Conservation (phyloP, 2,329 filamentous ascomycete genomes). For the Calonectria pseudoturangicola region DNA sequence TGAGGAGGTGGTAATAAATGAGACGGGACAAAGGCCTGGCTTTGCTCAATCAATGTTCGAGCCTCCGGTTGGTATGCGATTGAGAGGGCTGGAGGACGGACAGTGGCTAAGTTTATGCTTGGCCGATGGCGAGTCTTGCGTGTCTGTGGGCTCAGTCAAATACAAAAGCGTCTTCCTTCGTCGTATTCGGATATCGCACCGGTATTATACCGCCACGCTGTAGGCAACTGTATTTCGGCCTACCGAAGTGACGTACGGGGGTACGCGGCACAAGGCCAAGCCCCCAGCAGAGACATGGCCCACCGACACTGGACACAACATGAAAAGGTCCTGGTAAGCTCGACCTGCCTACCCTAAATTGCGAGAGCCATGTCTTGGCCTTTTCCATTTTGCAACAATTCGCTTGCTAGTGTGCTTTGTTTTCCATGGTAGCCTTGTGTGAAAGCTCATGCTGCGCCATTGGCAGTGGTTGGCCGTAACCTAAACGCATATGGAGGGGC, state of each 20-base stretch:
- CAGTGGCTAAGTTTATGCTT: slow-evolving; percentile 15
- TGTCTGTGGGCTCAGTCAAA: slow-evolving; percentile 30
- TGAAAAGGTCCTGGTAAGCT: slow-evolving; percentile 25
- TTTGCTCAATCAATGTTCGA: slow-evolving; percentile 28
- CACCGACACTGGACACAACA: slow-evolving; percentile 16
- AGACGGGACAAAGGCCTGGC: slow-evolving; percentile 19
- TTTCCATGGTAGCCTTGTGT: not conserved
- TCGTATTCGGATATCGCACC: slow-evolving; percentile 38
- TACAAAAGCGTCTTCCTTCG: slow-evolving; percentile 20
- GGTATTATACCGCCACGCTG: slow-evolving; percentile 27
- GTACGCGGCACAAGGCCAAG: slow-evolving; percentile 46
- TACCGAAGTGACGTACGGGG: slow-evolving; percentile 44
- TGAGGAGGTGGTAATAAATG: slow-evolving; percentile 17
- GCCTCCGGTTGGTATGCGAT: slow-evolving; percentile 18
- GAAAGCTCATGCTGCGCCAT: not conserved
- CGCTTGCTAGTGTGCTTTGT: not conserved
- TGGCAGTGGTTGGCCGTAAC: not conserved
- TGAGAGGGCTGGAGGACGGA: slow-evolving; percentile 15
- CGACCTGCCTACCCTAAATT: slow-evolving; percentile 30
- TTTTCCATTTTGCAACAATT: slow-evolving; percentile 1
- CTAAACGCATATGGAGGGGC: slow-evolving; percentile 9
- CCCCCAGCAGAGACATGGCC: slow-evolving; percentile 17
- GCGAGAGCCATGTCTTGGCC: slow-evolving; percentile 2
- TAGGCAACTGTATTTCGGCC: slow-evolving; percentile 40
- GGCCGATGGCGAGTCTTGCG: slow-evolving; percentile 2